A percentile compares a stretch with the other conserved stretches of the same genome.
Evolutionary conservation across 2,329 filamentous ascomycete genomes (phyloP).

Genomic region (Ceratocystis destructans): DNA sequence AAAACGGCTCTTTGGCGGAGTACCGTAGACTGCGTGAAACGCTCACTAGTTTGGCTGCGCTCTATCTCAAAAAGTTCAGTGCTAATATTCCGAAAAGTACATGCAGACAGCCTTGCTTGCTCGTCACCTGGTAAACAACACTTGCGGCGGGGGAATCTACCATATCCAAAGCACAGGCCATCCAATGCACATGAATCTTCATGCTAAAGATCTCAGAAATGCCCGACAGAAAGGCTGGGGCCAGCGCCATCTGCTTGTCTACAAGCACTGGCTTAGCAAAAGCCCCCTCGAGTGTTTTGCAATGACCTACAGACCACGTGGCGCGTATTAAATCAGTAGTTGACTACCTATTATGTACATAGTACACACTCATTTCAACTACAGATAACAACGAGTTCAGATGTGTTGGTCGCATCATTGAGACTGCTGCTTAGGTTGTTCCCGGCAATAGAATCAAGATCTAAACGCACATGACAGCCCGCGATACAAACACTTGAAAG

Average conservation of each 20-base stretch:
- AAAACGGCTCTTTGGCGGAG: slow-evolving; percentile 42
- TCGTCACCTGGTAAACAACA: slow-evolving; percentile 49
- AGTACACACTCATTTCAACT: neutral
- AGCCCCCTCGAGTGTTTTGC: slow-evolving; percentile 61
- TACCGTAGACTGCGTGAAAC: slow-evolving; percentile 41
- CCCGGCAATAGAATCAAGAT: slow-evolving; percentile 29
- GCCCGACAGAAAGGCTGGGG: slow-evolving; percentile 69
- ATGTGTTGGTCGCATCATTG: slow-evolving; percentile 54
- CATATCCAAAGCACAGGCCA: slow-evolving; percentile 68
- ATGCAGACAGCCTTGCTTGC: slow-evolving; percentile 58
- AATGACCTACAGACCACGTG: slow-evolving; percentile 67
- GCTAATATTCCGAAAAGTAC: slow-evolving; percentile 71
- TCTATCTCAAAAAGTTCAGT: slow-evolving; percentile 39
- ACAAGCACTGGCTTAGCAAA: slow-evolving; percentile 46
- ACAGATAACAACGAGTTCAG: slow-evolving; percentile 51
- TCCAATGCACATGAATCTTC: slow-evolving; percentile 65
- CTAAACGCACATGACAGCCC: neutral
- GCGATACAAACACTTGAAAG: neutral
- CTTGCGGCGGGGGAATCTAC: slow-evolving; percentile 66
- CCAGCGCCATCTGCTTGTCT: slow-evolving; percentile 53
- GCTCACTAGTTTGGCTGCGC: slow-evolving; percentile 37
- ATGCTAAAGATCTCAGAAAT: slow-evolving; percentile 60
- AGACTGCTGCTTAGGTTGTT: slow-evolving; percentile 59
- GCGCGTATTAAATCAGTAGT: slow-evolving; percentile 24
- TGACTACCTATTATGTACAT: neutral